Base-by-base conservation (phyloP, 257 asterid genomes). In the Rubia yunnanensis region DNA sequence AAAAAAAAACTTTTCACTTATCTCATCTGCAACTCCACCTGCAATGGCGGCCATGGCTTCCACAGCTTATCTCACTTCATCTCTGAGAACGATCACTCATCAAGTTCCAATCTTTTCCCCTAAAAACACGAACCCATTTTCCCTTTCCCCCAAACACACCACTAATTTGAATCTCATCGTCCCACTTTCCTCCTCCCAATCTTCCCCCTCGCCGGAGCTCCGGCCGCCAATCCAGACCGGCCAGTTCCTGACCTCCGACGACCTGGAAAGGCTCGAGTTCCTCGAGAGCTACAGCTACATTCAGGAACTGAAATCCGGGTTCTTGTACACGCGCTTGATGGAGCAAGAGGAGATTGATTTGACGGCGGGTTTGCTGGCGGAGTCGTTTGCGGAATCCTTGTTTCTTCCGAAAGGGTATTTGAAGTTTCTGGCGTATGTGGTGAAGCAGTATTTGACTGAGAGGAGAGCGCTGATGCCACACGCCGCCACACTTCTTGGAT, bases 331-430 rank as follows among this genome's bases (percentile, higher is more conserved):
- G 44, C 90, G 95, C 32, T 66, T 80, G 23, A 90, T 88, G 98
- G 76, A 82, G 82, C 86, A 81, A 31, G 98, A 90, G 72, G 98
- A 94, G 67, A 73, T 85, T 77, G 98, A 90, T 67, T 74, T 82
- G 71, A 74, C 95, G 0, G 95, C 74, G 18, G 61, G 84, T 54
- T 76, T 90, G 64, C 77, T 94, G 66, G 81, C 99, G 1, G 95
- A 94, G 60, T 88, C 96, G 1, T 90, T 94, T 72, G 94, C 94
- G 0, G 99, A 94, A 50, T 88, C 96, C 23, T 85, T 86, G 98
- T 70, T 82, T 73, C 74, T 88, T 84, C 84, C 89, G 35, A 57
- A 74, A 6, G 84, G 88, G 61, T 94, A 90, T 55, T 82, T 80
- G 50, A 82, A 81, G 55, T 44, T 90, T 55, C 82, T 94, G 73